Evolutionary conservation across 371 early-diverging fungal species (phyloP), one percentile per base, ranked within the genome.

Genomic region (Mortierella sp.): DNA sequence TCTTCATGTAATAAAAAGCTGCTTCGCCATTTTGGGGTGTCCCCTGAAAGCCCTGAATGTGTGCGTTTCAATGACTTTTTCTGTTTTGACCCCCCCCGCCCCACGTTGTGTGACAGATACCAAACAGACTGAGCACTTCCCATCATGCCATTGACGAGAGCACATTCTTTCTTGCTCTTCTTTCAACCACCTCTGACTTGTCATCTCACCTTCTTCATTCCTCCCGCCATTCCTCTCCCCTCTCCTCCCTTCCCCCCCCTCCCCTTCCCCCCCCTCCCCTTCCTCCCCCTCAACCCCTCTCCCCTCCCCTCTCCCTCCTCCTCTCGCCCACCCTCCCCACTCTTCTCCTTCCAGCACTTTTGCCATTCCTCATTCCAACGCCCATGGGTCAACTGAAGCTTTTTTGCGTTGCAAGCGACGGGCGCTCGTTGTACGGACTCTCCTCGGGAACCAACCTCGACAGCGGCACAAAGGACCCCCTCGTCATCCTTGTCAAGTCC

Each of bases 401-500:
- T 2, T 41, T 54, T 23, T 54, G 54, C 27, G 43, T 30, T 7
- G 41, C 54, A 18, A 41, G 24, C 24, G 42, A 54, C 41, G 54
- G 54, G 21, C n/a, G 14, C 16, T 19, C 54, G 18, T 7, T 54
- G 19, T 54, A 54, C 41, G 54, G 54, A 14, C 41, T 54, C 2
- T 24, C 54, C 16, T 24, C 54, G 3, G 54, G 24, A 38, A 19
- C n/a, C 41, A 52, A 52, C 38, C 28, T n/a, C 21, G 23, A n/a
- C 38, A 10, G 28, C n/a, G 53, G 31, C n/a, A 7, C 53, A 7
- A 14, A 54, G 3, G 26, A 54, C 41, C 24, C 8, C 23, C 42
- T 54, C 23, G n/a, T 54, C 16, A 41, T 54, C 26, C 43, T 54
- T 9, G 54, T 54, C 41, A 23, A 41, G 41, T 54, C 54, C 41